Evolutionary conservation across 176 grass and related monocot species (phyloP), one percentile per base, ranked within the genome.

Genomic region (Rhynchospora breviuscula): DNA sequence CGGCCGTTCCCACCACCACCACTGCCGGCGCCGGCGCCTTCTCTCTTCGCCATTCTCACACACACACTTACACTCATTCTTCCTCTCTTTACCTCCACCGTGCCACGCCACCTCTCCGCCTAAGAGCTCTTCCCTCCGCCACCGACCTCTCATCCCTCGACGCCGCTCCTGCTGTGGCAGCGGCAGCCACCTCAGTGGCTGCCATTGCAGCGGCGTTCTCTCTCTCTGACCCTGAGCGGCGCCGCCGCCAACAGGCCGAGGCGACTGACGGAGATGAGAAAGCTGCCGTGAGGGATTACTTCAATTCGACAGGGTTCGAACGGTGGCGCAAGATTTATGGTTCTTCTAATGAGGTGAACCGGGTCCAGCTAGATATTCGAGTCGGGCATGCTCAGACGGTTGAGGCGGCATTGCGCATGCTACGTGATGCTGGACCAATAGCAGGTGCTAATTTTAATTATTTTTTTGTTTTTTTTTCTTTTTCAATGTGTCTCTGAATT

Each of bases 361-460:
- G 91, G 69, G 93, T 98, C 40, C 96, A 95, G 89, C 96, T 98
- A 15, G 96, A 98, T 87, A 98, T 98, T 88, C 90, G 93, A 2
- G 86, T 88, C 18, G 93, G 92, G 59, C 96, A 98, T 90, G 86
- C 93, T 79, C 52, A 93, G 87, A 95, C 96, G 25, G 91, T 98
- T 11, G 88, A 83, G 0, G 85, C 84, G 10, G 53, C 96, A 6
- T 90, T 98, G 13, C 11, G 84, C 57, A 93, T 98, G 91, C 93
- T 98, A 13, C 89, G 91, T 1, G 93, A 98, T 81, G 18, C 67
- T 17, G 85, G 85, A 18, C 63, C 80, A n/a, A n/a, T 82, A 49
- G 60, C 58, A 82, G 80, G 80, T 82, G n/a, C 15, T 52, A 29
- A 25, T 26, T 63, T 44, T 57, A 59, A 58, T 9, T 65, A 65